A percentile compares a stretch with the other conserved stretches of the same genome.
Evolutionary conservation across 2,329 filamentous ascomycete species (phyloP).

Genomic region (Alternaria longipes): DNA sequence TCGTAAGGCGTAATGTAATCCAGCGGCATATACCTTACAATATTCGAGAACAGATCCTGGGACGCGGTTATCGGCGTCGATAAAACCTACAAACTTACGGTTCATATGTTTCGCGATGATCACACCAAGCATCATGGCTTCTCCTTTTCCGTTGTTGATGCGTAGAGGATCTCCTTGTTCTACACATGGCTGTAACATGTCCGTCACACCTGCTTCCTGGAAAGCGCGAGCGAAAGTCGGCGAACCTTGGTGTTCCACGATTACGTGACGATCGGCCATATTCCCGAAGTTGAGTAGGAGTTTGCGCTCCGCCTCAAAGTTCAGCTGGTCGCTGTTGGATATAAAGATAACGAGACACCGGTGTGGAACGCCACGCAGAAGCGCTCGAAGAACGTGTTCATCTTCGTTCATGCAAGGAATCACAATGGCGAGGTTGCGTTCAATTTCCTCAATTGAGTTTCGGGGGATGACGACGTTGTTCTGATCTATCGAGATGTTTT

Average conservation of each 20-base stretch:
- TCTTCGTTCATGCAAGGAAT: slow-evolving; percentile 30
- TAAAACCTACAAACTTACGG: slow-evolving; percentile 22
- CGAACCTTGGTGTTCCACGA: slow-evolving; percentile 20
- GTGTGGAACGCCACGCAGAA: slow-evolving; percentile 27
- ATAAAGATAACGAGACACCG: slow-evolving; percentile 24
- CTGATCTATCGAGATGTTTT: neutral
- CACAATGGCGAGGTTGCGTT: slow-evolving; percentile 22
- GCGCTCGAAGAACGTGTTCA: slow-evolving; percentile 18
- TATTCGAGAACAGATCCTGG: slow-evolving; percentile 29
- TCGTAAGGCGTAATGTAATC: slow-evolving; percentile 18
- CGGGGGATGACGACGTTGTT: slow-evolving; percentile 15
- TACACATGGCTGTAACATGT: neutral
- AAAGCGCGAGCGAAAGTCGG: slow-evolving; percentile 22
- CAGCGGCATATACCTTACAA: slow-evolving; percentile 29
- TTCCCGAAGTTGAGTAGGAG: slow-evolving; percentile 14
- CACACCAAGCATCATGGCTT: slow-evolving; percentile 27
- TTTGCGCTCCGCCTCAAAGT: slow-evolving; percentile 16
- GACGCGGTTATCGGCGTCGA: slow-evolving; percentile 30
- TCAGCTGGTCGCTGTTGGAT: slow-evolving; percentile 21
- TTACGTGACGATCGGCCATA: slow-evolving; percentile 6
- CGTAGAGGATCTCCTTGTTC: neutral
- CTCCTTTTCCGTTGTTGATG: slow-evolving; percentile 28
- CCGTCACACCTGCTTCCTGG: slow-evolving; percentile 10
- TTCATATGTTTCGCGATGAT: slow-evolving; percentile 18
- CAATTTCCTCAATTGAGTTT: slow-evolving; percentile 10